Evolutionary conservation across 176 grass and related monocot species (phyloP).

Genomic region (Thalia dealbata): DNA sequence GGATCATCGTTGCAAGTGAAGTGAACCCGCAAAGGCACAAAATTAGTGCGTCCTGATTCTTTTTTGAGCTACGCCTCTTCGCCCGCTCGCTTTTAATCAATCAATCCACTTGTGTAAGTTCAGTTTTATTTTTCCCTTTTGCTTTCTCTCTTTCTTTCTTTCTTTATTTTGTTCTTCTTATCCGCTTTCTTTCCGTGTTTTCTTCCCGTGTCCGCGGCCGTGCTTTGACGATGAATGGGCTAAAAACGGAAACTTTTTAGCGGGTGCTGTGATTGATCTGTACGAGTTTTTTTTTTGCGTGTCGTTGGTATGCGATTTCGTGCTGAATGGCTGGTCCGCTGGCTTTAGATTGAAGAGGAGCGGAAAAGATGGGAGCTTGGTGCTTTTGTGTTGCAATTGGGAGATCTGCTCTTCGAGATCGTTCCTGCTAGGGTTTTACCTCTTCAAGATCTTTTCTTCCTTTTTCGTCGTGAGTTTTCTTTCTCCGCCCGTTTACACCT

Average conservation of each 20-base stretch:
- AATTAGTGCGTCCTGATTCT: not conserved
- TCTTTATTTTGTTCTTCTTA: not conserved
- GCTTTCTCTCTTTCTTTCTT: not conserved
- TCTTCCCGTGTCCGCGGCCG: not conserved
- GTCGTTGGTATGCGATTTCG: not conserved
- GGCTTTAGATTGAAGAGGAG: not conserved
- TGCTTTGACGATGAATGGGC: not conserved
- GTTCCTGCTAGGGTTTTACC: not conserved
- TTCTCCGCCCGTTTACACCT: not conserved
- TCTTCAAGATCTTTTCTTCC: not conserved
- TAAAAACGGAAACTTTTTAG: not conserved
- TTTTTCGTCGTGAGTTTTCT: not conserved
- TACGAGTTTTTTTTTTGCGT: not conserved
- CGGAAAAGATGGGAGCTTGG: not conserved
- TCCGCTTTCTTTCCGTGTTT: not conserved
- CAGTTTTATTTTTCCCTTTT: no score
- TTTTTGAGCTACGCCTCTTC: not conserved
- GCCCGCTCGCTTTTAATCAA: not conserved
- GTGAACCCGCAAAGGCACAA: no score
- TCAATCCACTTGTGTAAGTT: no score
- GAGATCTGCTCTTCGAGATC: not conserved
- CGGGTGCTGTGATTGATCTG: not conserved
- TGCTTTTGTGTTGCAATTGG: not conserved
- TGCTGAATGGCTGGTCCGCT: not conserved
- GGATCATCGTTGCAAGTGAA: not conserved